Base-by-base conservation (phyloP, 2,329 filamentous ascomycete genomes). In the Verticillium albo-atrum region DNA sequence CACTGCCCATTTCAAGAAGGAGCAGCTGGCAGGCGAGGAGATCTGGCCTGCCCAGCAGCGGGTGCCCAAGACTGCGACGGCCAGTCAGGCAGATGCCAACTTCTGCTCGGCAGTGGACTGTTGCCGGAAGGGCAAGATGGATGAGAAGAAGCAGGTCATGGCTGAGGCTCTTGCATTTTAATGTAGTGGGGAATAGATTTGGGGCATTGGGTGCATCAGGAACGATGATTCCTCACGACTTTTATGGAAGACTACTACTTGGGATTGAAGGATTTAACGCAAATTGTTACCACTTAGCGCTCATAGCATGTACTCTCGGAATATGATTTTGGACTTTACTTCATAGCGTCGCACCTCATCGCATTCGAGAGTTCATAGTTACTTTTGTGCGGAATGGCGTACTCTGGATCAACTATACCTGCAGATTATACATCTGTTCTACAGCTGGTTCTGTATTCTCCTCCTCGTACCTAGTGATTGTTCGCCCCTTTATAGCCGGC, bases 11-110 rank as follows among this genome's bases (percentile, higher is more conserved):
- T 71, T 76, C 62, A 71, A 77, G 61, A 71, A 72, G 26, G 82
- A 85, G 68, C 74, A 76, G 65, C 69, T 70, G 2, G 73, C 68
- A 0, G 76, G 75, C 7, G 63, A 68, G 34, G 77, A 84, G 69
- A 81, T 84, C 57, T 84, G 81, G 81, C 82, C 82, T 0, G 81
- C 82, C 1, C 73, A 71, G 51, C 77, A 74, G 55, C 64, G 58
- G 7, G 61, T 74, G 35, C 72, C 73, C 30, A 63, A 67, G 60
- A 62, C 60, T 2, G 67, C 69, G 6, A 56, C 62, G 6, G 61
- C 60, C 26, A 66, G 63, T n/a, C 67, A 68, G 35, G 67, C 64
- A 15, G 71, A 74, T 27, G 51, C 69, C 2, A 65, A 62, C 30
- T 73, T 76, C 58, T 76, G 74, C 61, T 71, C 71, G 0, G 66